A percentile compares a stretch with the other conserved stretches of the same genome.
Evolutionary conservation across 768 basidiomycete genomes (phyloP).

Genomic region (Hygrophorus pudorinus): DNA sequence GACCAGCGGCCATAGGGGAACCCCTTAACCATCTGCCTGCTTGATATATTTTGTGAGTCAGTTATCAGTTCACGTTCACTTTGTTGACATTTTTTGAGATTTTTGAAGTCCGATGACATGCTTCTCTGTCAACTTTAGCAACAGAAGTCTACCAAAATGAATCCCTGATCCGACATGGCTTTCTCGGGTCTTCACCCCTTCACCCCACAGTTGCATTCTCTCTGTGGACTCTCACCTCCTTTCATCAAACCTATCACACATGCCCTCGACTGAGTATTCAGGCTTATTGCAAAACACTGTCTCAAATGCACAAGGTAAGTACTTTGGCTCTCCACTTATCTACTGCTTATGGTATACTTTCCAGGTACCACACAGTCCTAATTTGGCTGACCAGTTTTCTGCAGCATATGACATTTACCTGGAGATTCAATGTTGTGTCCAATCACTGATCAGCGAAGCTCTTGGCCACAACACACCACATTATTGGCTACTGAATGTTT

Average conservation of each 20-base stretch:
- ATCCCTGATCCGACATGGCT: conserved; percentile 13
- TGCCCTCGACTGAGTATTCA: conserved; percentile 19
- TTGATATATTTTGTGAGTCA: not conserved
- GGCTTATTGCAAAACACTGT: conserved; percentile 19
- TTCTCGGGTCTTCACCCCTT: conserved; percentile 17
- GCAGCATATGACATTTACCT: conserved; percentile 19
- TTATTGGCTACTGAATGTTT: conserved; percentile 19
- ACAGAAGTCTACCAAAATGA: not conserved
- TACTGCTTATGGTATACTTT: not conserved
- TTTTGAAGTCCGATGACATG: too few species aligned
- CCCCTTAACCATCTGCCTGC: too few species aligned
- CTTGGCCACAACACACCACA: conserved; percentile 15
- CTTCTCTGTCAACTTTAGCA: not conserved
- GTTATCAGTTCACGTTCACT: not conserved
- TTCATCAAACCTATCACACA: conserved; percentile 9
- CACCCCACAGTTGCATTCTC: conserved; percentile 13
- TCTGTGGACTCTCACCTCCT: conserved; percentile 15
- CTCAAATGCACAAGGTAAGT: conserved; percentile 17
- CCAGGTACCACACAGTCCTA: conserved; percentile 9
- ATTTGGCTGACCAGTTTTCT: conserved; percentile 15
- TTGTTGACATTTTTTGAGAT: not conserved
- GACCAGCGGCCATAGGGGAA: too few species aligned
- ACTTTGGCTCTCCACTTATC: not conserved
- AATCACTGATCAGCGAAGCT: conserved; percentile 9
- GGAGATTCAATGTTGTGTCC: conserved; percentile 6